phyloP scores from a whole-genome alignment of 2,329 filamentous ascomycete species.

The Ophiostoma angusticollis region DNA sequence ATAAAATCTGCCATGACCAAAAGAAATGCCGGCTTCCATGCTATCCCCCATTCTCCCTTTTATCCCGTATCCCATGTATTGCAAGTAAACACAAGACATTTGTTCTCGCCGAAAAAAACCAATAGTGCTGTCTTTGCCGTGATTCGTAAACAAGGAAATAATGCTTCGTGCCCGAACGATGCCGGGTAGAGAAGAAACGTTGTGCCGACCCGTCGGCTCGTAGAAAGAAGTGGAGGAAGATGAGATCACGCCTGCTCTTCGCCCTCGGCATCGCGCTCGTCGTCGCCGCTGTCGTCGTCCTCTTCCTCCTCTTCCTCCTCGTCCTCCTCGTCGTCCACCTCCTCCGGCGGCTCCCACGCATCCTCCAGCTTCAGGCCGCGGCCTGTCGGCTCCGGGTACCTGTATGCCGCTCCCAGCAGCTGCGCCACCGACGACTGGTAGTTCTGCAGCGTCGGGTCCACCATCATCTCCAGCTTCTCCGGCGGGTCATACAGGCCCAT shows the following conservation, averaged over 20 bases:
- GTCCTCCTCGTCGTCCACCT: constrained; percentile 45
- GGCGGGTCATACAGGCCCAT: constrained; percentile 72
- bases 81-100: too few relatives aligned
- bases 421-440: constrained; percentile 41
- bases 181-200: too few relatives aligned
- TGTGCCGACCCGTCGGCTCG: too few relatives aligned
- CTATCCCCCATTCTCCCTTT: too few relatives aligned
- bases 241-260: constrained; percentile 17
- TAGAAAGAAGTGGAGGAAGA: not conserved
- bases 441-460: constrained; percentile 39
- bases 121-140: too few relatives aligned
- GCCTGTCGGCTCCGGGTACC: constrained; percentile 37
- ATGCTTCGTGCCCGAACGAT: too few relatives aligned
- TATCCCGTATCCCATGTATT: too few relatives aligned
- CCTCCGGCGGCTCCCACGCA: constrained; percentile 58
- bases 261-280: constrained; percentile 26
- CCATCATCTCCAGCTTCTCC: constrained; percentile 38
- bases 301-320: constrained; percentile 36
- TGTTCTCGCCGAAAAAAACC: too few relatives aligned
- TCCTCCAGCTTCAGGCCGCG: constrained; percentile 74
- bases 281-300: constrained; percentile 33
- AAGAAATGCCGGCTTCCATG: too few relatives aligned
- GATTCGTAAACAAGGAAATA: too few relatives aligned
- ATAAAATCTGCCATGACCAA: too few relatives aligned
- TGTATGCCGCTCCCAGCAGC: constrained; percentile 38